Percentiles rank a stretch among this genome's conserved stretches.
Conservation (phyloP, 495 filamentous ascomycete species). For the Hypoxylon fragiforme region DNA sequence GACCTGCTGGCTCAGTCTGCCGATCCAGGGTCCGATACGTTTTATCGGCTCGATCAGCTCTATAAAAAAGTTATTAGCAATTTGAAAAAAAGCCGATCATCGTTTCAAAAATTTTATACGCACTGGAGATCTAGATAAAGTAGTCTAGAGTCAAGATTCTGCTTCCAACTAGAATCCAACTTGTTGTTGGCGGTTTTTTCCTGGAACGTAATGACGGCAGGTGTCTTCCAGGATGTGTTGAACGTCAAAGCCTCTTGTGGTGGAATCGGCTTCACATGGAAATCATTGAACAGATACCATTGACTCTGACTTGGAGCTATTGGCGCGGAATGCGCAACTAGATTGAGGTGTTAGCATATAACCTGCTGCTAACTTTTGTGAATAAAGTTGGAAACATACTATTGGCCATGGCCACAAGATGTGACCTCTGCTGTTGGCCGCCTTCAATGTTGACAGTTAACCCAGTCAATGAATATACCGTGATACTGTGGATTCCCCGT, state of each 20-base stretch:
- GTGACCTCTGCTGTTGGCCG: constrained; percentile 78
- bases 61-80: constrained; percentile 30
- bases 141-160: constrained; percentile 75
- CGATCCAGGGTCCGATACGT: constrained; percentile 64
- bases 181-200: constrained; percentile 70
- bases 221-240: constrained; percentile 86
- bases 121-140: constrained; percentile 78
- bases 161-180: constrained; percentile 85
- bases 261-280: constrained; percentile 79
- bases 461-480: constrained; percentile 90
- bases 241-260: constrained; percentile 83
- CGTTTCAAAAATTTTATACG: constrained; percentile 19
- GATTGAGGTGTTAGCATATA: constrained; percentile 1
- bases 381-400: constrained; percentile 47
- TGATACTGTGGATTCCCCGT: constrained; percentile 65
- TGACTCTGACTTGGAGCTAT: constrained; percentile 57
- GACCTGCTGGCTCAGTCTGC: constrained; percentile 64
- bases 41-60: constrained; percentile 43
- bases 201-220: constrained; percentile 85
- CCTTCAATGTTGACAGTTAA: constrained; percentile 86
- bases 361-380: not conserved
- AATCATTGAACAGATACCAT: constrained; percentile 98
- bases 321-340: constrained; percentile 71
- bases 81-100: not conserved
- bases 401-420: constrained; percentile 89